Base-by-base conservation (phyloP, 2,329 filamentous ascomycete genomes). In the Aspergillus sp. region DNA sequence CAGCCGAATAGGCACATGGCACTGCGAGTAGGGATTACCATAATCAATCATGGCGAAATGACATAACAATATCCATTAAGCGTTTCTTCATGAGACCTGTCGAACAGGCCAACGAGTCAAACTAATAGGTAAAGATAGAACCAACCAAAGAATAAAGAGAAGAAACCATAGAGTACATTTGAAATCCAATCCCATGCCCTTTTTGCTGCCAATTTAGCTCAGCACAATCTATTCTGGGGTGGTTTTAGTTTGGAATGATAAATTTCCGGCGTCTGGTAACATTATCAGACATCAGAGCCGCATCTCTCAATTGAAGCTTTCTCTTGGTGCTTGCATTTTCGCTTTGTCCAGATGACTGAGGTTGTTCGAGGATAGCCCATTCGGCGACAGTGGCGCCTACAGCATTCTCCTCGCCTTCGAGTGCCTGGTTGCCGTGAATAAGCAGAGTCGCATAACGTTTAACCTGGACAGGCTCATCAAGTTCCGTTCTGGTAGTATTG, bases 361-460 rank as follows among this genome's bases (percentile, higher is more conserved):
- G 26, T 31, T 51, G 45, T 2, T 58, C 62, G 39, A 75, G 50
- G 44, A 75, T 71, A 7, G 63, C 68, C 68, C 69, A 75, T 46
- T 74, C 72, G 2, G 71, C 70, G 7, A 75, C 70, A 5, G 66
- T 74, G 5, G 71, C 70, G 4, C 72, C 72, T 5, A 63, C 65
- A 3, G 65, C 66, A 44, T 67, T 65, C 28, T 61, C 57, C 6
- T 58, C 56, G n/a, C 52, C 44, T 5, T 49, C 52, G 8, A 64
- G 52, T 0, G 54, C 69, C 40, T 71, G 67, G 46, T 72, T 73
- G 1, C 72, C 72, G 39, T 64, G 54, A 12, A 75, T 68, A 33
- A 65, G 55, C 13, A 75, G 54, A 6, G 71, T 73, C 1, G 70
- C 72, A 42, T 64, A 74, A 19, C 54, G 54, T 1, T 68, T 57